A percentile compares a stretch with the other conserved stretches of the same genome.
These are phyloP conservation scores for Wickerhamomyces sp. DNA, from an alignment of 1,139 yeast species.

Conservation along the genomic window DNA sequence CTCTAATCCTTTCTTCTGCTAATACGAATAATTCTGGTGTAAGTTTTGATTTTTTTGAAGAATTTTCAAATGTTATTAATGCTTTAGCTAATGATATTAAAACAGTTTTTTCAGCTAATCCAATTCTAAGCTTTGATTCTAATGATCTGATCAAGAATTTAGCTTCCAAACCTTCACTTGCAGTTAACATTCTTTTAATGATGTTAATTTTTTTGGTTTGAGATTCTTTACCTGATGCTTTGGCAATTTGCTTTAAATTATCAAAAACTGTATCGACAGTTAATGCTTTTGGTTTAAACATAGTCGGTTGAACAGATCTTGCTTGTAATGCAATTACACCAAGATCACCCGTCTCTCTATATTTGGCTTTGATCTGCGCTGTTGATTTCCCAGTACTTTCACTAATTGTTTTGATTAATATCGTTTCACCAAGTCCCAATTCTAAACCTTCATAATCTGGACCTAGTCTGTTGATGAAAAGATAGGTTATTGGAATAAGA, in stretches of 20 bases:
- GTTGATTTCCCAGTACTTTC: slow-evolving; percentile 84
- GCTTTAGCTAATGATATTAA: slow-evolving; percentile 82
- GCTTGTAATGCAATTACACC: slow-evolving; percentile 87
- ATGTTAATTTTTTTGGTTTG: slow-evolving; percentile 71
- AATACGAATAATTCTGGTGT: slow-evolving; percentile 39
- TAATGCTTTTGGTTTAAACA: slow-evolving; percentile 87
- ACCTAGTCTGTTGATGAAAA: slow-evolving; percentile 83
- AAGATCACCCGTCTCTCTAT: slow-evolving; percentile 78
- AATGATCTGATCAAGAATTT: slow-evolving; percentile 83
- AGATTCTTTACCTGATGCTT: slow-evolving; percentile 75
- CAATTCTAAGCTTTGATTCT: slow-evolving; percentile 90
- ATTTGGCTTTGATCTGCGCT: slow-evolving; percentile 67
- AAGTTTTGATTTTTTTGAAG: slow-evolving; percentile 24
- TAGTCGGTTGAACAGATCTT: slow-evolving; percentile 79
- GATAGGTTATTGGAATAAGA: slow-evolving; percentile 67
- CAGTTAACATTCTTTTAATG: slow-evolving; percentile 79
- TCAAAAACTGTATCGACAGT: slow-evolving; percentile 70
- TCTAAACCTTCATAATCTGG: slow-evolving; percentile 96
- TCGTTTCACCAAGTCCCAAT: slow-evolving; percentile 86
- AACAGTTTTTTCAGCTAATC: slow-evolving; percentile 91
- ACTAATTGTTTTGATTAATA: slow-evolving; percentile 80
- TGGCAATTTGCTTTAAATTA: slow-evolving; percentile 73
- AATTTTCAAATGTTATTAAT: slow-evolving; percentile 53
- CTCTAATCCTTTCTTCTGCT: slow-evolving; percentile 79
- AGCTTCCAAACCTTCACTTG: slow-evolving; percentile 86